Percentiles rank a stretch among this genome's conserved stretches.
Conservation (phyloP, 805 yeast species). For the Osmozyma mogii region DNA sequence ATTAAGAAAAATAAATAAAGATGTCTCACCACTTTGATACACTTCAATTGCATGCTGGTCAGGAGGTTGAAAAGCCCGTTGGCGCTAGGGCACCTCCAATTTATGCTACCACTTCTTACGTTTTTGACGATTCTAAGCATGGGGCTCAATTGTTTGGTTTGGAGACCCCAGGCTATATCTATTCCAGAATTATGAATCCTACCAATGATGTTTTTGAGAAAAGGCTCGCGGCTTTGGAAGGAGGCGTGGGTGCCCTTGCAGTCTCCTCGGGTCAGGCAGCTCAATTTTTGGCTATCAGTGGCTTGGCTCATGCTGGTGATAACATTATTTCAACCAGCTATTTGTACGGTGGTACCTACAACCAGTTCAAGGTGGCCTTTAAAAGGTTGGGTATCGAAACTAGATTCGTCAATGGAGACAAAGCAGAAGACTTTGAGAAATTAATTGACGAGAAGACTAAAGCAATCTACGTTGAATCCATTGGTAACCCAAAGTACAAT, state of each 20-base stretch:
- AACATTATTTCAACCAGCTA: conserved; percentile 81
- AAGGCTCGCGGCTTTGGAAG: conserved; percentile 87
- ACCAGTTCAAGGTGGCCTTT: conserved; percentile 89
- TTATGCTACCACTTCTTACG: conserved; percentile 86
- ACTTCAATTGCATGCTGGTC: conserved; percentile 93
- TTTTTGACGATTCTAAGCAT: conserved; percentile 79
- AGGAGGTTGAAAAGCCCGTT: conserved; percentile 55
- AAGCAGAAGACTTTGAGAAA: conserved; percentile 62
- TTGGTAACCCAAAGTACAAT: conserved; percentile 89
- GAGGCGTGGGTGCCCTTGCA: conserved; percentile 86
- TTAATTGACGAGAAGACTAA: conserved; percentile 78
- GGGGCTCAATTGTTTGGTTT: conserved; percentile 89
- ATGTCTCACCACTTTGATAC: conserved; percentile 77
- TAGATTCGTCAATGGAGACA: conserved; percentile 79
- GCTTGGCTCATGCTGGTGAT: conserved; percentile 82
- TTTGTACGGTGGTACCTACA: conserved; percentile 94
- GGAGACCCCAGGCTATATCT: conserved; percentile 77
- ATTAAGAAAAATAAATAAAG: neutral
- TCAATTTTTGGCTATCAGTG: conserved; percentile 75
- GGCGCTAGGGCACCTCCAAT: conserved; percentile 89
- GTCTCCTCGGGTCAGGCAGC: conserved; percentile 97
- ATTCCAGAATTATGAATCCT: conserved; percentile 88
- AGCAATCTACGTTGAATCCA: conserved; percentile 82
- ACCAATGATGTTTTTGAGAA: conserved; percentile 87
- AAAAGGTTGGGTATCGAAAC: conserved; percentile 82